Conservation (phyloP, 345 rosid genomes). For the Kernera saxatilis region DNA sequence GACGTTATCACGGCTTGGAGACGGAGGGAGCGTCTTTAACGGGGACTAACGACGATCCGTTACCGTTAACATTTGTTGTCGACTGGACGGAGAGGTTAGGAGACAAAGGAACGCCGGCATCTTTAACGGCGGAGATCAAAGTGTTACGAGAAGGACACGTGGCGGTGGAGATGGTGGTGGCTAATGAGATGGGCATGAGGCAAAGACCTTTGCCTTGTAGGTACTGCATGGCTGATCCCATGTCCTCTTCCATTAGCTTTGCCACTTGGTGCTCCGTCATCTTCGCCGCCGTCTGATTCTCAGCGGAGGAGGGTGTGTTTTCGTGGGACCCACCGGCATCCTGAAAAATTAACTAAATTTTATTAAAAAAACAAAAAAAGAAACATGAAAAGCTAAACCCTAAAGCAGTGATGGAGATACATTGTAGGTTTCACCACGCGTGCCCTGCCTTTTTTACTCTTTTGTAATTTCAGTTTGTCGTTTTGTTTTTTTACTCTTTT, state of each 20-base stretch:
- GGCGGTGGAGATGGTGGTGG: slow-evolving; percentile 79
- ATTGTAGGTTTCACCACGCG: slow-evolving; percentile 50
- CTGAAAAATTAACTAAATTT: background rate
- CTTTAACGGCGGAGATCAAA: slow-evolving; percentile 31
- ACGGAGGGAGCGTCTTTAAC: slow-evolving; percentile 42
- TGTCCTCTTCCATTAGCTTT: slow-evolving; percentile 91
- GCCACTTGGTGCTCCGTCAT: slow-evolving; percentile 91
- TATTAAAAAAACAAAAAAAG: too few species aligned
- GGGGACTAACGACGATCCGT: slow-evolving; percentile 31
- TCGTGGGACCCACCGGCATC: slow-evolving; percentile 37
- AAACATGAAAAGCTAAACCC: background rate
- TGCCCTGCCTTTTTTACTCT: slow-evolving; percentile 47
- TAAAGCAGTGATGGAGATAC: slow-evolving; percentile 7
- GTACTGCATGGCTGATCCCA: slow-evolving; percentile 99
- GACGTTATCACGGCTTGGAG: slow-evolving; percentile 29
- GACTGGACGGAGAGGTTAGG: slow-evolving; percentile 85
- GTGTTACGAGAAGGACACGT: slow-evolving; percentile 51
- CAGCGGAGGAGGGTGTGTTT: slow-evolving; percentile 19
- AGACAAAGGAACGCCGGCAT: slow-evolving; percentile 48
- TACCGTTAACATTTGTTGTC: slow-evolving; percentile 25
- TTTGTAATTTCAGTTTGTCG: slow-evolving; percentile 54
- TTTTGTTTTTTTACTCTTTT: slow-evolving; percentile 27
- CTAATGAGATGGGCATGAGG: slow-evolving; percentile 97
- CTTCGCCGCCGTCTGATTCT: slow-evolving; percentile 29
- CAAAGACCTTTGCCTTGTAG: slow-evolving; percentile 95